phyloP scores from a whole-genome alignment of 148 eudicot genomes.

The Euryodendron excelsum region DNA sequence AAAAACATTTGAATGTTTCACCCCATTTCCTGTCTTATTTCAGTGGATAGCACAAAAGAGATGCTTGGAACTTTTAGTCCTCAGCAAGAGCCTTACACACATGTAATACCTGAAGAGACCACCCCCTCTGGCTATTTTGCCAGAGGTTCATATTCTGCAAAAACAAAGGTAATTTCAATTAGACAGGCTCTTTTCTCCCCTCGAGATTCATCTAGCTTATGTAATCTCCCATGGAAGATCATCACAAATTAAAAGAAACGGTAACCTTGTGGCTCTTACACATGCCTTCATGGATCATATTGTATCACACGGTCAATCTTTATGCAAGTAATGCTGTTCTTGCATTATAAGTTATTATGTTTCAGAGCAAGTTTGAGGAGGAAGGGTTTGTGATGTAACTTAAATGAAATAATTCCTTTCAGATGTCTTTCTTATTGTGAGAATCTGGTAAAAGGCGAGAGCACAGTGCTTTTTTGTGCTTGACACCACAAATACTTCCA shows the following conservation, averaged over 20 bases:
- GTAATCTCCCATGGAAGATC: neutral
- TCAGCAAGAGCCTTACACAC: constrained; percentile 56
- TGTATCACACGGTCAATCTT: neutral
- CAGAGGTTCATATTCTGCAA: constrained; percentile 62
- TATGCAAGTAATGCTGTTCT: neutral
- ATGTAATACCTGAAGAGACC: constrained; percentile 64
- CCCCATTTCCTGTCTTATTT: constrained; percentile 1
- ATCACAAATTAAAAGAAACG: neutral
- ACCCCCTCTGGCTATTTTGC: constrained; percentile 67
- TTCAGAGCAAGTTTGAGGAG: neutral
- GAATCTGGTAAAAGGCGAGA: neutral
- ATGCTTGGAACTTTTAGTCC: constrained; percentile 82
- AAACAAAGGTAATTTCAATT: constrained; percentile 47
- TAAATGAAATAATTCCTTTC: neutral
- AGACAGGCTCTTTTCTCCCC: neutral
- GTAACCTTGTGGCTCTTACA: neutral
- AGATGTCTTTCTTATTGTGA: neutral
- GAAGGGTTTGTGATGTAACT: neutral
- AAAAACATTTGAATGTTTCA: constrained; percentile 7
- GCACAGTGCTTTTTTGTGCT: neutral
- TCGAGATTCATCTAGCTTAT: neutral
- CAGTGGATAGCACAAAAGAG: constrained; percentile 60
- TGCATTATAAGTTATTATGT: neutral
- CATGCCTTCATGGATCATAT: neutral
- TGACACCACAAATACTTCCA: too few species aligned